Base-by-base conservation (phyloP, 2,329 filamentous ascomycete genomes). In the Phoma herbarum region DNA sequence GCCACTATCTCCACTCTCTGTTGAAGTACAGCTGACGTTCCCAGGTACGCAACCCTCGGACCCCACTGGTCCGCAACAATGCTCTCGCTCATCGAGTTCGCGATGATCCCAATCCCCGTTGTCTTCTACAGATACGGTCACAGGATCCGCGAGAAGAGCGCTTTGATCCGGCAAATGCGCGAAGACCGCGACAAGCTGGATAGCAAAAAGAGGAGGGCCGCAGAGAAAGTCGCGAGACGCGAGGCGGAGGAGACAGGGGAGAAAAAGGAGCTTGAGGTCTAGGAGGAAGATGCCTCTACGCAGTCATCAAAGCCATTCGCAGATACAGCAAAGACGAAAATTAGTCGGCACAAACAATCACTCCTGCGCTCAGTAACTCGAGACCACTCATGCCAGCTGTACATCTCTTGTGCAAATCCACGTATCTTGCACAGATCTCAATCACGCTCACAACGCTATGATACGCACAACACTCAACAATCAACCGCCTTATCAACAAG, bases 31-130 rank as follows among this genome's bases (percentile, higher is more conserved):
- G 48, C 57, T 64, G 26, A 61, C 28, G 35, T 14, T 22, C 12
- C 16, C 20, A 67, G 67, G 85, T 96, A 94, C 72, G 71, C 72
- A 1, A 79, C 81, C 0, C 79, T 96, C 10, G 88, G 89, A 0
- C 87, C 91, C 0, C 89, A 91, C 61, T 95, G 91, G 91, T 88
- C 90, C 0, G 90, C 90, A 0, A 93, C 90, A 0, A 78, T 95
- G 45, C 80, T 95, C 3, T 91, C 90, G 0, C 69, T 93, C 51
- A 78, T 96, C 2, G 90, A 94, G 67, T 85, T 92, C 1, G 79
- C 82, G 0, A 85, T 92, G 68, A 89, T 95, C 16, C 91, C 92
- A 0, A 93, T 95, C 45, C 92, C 92, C 0, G 84, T 94, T 56
- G 81, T 92, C 0, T 95, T 96, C 69, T 95, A 92, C 75, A 80